phyloP scores from a whole-genome alignment of 192 early-diverging fungal genomes.

The Chytriomyces sp. region DNA sequence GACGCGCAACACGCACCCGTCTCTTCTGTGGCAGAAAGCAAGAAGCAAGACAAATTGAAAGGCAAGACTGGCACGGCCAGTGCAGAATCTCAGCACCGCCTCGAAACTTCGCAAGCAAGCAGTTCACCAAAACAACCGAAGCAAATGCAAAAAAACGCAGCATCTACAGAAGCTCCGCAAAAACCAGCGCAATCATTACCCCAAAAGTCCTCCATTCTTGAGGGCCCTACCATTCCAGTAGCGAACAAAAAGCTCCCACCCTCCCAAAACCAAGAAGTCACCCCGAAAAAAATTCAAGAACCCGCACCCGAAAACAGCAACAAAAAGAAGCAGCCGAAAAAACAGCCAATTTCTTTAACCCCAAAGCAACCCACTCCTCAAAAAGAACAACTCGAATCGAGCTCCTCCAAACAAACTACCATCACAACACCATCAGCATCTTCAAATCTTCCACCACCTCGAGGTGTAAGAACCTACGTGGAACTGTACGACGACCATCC shows the following conservation, averaged over 20 bases:
- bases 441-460: neutral
- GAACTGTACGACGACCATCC: conserved; percentile 11
- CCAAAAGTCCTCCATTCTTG: too few relatives aligned
- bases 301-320: neutral
- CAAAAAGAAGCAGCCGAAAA: neutral
- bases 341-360: neutral
- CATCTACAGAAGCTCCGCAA: neutral
- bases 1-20: too few relatives aligned
- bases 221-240: neutral
- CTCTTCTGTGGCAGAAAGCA: neutral
- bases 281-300: neutral
- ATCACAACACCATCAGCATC: neutral
- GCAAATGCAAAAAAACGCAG: neutral
- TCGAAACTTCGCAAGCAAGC: too few relatives aligned
- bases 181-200: neutral
- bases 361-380: neutral
- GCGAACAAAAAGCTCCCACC: neutral
- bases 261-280: neutral
- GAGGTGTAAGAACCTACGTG: neutral
- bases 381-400: neutral
- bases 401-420: neutral
- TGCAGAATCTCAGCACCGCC: too few relatives aligned
- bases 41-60: neutral
- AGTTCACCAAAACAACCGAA: neutral
- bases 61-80: too few relatives aligned